These are phyloP conservation scores for Immersiella caudata DNA, from an alignment of 495 filamentous ascomycete genomes.

Conservation along the genomic window DNA sequence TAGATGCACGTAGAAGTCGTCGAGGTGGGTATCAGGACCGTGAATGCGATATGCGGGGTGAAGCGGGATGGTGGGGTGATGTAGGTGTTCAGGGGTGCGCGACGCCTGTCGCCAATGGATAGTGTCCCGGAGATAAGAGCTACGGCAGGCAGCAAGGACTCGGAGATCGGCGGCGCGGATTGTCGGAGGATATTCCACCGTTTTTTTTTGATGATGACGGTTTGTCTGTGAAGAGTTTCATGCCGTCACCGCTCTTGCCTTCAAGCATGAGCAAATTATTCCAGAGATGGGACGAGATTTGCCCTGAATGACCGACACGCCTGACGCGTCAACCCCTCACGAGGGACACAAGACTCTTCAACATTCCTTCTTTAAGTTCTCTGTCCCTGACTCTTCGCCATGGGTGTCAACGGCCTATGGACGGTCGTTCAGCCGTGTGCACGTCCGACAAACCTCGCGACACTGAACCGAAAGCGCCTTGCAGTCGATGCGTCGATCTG, in stretches of 20 bases:
- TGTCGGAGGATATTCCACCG: conserved; percentile 4
- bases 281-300: neutral
- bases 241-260: neutral
- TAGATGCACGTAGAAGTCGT: neutral
- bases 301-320: neutral
- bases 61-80: neutral
- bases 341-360: neutral
- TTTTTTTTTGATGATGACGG: neutral
- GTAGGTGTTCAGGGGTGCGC: neutral
- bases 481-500: conserved; percentile 98
- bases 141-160: conserved; percentile 15
- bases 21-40: neutral
- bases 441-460: conserved; percentile 88
- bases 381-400: conserved; percentile 40
- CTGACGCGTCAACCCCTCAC: neutral
- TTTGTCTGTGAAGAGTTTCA: neutral
- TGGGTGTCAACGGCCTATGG: conserved; percentile 99
- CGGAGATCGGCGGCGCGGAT: conserved; percentile 11
- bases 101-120: conserved; percentile 11
- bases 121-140: conserved; percentile 15
- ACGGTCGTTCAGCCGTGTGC: conserved; percentile 90
- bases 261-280: neutral
- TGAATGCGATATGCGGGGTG: conserved; percentile 5
- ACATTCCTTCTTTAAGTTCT: neutral
- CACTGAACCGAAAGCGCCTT: conserved; percentile 90